A percentile compares a stretch with the other conserved stretches of the same genome.
phyloP scores from a whole-genome alignment of 805 yeast genomes.

The Pichia heedii region DNA sequence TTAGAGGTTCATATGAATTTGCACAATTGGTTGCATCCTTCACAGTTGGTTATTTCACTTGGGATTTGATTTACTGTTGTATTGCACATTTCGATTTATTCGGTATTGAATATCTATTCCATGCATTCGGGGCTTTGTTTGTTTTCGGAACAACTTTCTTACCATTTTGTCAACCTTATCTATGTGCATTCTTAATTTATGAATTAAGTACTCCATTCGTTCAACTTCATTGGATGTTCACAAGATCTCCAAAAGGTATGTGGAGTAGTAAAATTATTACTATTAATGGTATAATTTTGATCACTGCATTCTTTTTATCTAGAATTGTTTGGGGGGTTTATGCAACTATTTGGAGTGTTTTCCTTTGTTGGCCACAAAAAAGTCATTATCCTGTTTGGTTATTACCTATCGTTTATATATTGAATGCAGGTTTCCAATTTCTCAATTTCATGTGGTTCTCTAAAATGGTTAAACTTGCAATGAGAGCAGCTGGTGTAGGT shows the following conservation, averaged over 20 bases:
- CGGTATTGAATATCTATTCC: constrained; percentile 75
- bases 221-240: constrained; percentile 85
- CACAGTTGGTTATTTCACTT: constrained; percentile 78
- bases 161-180: constrained; percentile 75
- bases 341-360: constrained; percentile 53
- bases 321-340: constrained; percentile 84
- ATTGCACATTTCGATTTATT: constrained; percentile 51
- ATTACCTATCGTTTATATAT: constrained; percentile 39
- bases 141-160: constrained; percentile 56
- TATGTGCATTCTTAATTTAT: constrained; percentile 74
- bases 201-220: constrained; percentile 94
- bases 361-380: constrained; percentile 32
- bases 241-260: constrained; percentile 61
- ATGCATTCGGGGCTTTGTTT: constrained; percentile 72
- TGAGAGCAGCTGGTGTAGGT: background rate
- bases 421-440: constrained; percentile 55
- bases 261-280: constrained; percentile 45
- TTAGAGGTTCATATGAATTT: constrained; percentile 67
- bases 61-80: constrained; percentile 76
- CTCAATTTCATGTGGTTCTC: constrained; percentile 81
- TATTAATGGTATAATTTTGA: constrained; percentile 64
- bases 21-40: constrained; percentile 65
- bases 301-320: constrained; percentile 63
- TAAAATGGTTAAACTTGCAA: constrained; percentile 73
- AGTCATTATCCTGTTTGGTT: constrained; percentile 36